phyloP scores from a whole-genome alignment of 495 filamentous ascomycete species.

The Hypoxylon lienhwacheense region DNA sequence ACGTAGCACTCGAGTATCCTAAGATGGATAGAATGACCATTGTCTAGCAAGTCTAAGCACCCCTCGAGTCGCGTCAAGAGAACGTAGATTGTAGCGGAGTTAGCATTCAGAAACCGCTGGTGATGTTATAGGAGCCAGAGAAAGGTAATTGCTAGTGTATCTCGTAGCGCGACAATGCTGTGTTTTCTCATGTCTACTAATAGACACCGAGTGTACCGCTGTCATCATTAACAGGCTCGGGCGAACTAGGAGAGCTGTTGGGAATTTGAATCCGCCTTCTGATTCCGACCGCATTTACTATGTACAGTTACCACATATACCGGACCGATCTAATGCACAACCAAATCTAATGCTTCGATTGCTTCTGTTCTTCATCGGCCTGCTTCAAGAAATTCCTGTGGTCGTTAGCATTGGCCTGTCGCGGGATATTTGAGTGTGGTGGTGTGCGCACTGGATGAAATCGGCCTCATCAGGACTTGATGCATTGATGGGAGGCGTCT shows the following conservation, averaged over 20 bases:
- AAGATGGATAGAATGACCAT: too few species aligned
- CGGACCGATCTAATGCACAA: conserved; percentile 15
- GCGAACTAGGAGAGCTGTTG: not conserved
- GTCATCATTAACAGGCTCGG: conserved; percentile 9
- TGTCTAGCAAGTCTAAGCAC: too few species aligned
- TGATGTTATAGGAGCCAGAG: too few species aligned
- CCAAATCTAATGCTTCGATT: conserved; percentile 60
- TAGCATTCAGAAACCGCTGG: not conserved
- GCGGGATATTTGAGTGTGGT: conserved; percentile 20
- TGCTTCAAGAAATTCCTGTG: conserved; percentile 77
- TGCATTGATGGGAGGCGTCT: conserved; percentile 82
- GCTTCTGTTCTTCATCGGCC: conserved; percentile 70
- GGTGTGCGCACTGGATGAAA: conserved; percentile 96
- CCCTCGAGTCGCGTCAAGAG: too few species aligned
- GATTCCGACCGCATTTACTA: conserved; percentile 35
- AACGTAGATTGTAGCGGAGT: too few species aligned
- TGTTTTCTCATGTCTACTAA: not conserved
- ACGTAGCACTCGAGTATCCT: too few species aligned
- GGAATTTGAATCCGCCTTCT: conserved; percentile 21
- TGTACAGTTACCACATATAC: conserved; percentile 37
- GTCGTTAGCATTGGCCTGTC: conserved; percentile 36
- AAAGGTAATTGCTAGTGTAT: too few species aligned
- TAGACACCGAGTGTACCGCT: not conserved
- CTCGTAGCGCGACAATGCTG: too few species aligned
- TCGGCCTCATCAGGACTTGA: conserved; percentile 89